Evolutionary conservation across 2,329 filamentous ascomycete species (phyloP), one percentile per base, ranked within the genome.

Genomic region (Myriangium duriaei): DNA sequence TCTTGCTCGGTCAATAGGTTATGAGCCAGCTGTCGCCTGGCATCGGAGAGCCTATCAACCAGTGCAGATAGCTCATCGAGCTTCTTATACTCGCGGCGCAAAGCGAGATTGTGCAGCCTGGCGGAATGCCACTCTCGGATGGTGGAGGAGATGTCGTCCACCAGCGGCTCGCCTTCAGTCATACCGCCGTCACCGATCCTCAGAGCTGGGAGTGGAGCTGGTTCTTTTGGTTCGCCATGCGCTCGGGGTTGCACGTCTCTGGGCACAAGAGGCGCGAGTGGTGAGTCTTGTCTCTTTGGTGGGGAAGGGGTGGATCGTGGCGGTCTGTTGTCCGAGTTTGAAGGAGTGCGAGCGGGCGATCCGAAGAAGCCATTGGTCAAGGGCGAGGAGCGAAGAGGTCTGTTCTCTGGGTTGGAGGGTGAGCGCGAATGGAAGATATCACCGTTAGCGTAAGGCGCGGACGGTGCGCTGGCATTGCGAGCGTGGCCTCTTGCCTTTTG

Each of bases 111-210:
- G 61, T 98, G 92, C 11, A 98, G 70, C 54, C 95, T 92, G 12
- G 87, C 94, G 13, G 91, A 93, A 62, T 98, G 88, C 92, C 91
- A 98, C 69, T 98, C 91, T 49, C 91, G 76, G 45, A 98, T 64
- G 56, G 91, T 98, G 3, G 87, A 95, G 11, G 91, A 87, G 50
- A 98, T 96, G 59, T 98, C 91, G 60, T 98, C 91, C 15, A 98
- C 87, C 44, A 98, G 62, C 2, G 91, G 91, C 57, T 98, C 92
- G 64, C 98, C 91, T 54, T 98, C 91, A 18, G 28, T 30, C n/a
- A 28, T 16, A 19, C 30, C 36, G 16, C 28, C 32, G 18, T 39
- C 32, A 42, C 91, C 91, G 56, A 98, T 88, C 59, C 95, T 94
- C 37, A 98, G 71, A 81, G 96, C 91, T 4, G 91, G 91, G 6